Base-by-base conservation (phyloP, 768 basidiomycete genomes). In the Auricularia sp. region DNA sequence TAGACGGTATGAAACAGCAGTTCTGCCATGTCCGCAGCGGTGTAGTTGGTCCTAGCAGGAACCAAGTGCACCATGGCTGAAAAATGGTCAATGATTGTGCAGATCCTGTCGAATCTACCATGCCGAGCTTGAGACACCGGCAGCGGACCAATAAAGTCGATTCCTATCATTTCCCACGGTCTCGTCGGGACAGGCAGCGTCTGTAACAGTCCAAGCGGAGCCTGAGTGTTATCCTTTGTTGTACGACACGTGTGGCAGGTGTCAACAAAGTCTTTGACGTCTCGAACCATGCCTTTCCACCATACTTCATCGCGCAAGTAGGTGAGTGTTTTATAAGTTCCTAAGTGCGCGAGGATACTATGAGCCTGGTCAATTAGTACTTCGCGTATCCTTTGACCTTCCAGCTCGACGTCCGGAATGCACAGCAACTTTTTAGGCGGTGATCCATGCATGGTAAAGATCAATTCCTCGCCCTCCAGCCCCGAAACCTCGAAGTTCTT, bases 271-370 rank as follows among this genome's bases (percentile, higher is more conserved):
- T 67, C 63, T 6, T 70, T 63, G 0, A 73, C 66, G 35, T 80
- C 76, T 0, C 39, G 6, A 0, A 67, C 70, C 62, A 80, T 75
- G 0, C 69, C 63, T n/a, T 74, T 75, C 79, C 79, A 79, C 77
- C 79, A 80, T 0, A 78, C 73, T 5, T 76, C 63, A 24, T 44
- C 10, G 42, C 42, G 42, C 42, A 44, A 16, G 42, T 44, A 44
- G 16, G 16, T 8, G 10, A 44, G 8, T 16, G 42, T 44, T 16
- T 79, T 80, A 0, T 10, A 39, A 0, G 67, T 36, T 1, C 80
- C 77, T 0, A 80, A 63, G 61, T 80, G 79, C 0, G 77, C 79
- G 1, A 80, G 62, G 0, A 80, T 2, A 0, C 75, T 77, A 42
- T 80, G 79, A 0, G 67, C 67, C 16, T 68, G 67, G 7, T 42